Percentiles rank a stretch among this genome's conserved stretches.
These are phyloP conservation scores for Nicotiana paniculata DNA, from an alignment of 257 asterid species.

Conservation along the genomic window DNA sequence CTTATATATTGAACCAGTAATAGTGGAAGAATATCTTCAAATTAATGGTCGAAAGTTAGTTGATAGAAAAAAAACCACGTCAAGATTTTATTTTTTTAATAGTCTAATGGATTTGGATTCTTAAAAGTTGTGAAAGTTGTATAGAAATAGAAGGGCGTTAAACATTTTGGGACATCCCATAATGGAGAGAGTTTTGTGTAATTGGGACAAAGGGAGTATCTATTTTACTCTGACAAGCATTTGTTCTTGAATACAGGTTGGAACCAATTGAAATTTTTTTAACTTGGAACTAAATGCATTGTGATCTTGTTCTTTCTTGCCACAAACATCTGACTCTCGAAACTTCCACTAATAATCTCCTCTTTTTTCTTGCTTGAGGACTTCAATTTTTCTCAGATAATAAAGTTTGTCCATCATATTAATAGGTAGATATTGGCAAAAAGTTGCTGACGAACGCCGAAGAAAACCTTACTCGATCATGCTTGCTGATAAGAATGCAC, in stretches of 20 bases:
- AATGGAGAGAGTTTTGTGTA: not conserved
- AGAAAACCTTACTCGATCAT: slow-evolving; percentile 75
- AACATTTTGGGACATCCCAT: not conserved
- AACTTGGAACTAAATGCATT: not conserved
- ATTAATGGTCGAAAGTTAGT: not conserved
- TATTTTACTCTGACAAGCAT: not conserved
- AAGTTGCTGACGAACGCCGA: slow-evolving; percentile 69
- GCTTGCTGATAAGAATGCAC: slow-evolving; percentile 99
- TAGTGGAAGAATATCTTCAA: not conserved
- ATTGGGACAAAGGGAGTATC: not conserved
- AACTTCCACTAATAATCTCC: not conserved
- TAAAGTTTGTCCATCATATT: slow-evolving; percentile 11
- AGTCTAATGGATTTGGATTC: not conserved
- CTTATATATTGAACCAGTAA: not conserved
- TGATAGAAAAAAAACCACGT: not conserved
- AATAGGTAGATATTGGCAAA: slow-evolving; percentile 79
- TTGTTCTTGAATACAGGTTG: not conserved
- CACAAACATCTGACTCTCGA: not conserved
- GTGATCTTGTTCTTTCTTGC: not conserved
- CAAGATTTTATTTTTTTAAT: not conserved
- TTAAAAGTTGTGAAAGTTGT: not conserved
- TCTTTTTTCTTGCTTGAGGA: not conserved
- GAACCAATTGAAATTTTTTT: not conserved
- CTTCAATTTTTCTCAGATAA: not conserved
- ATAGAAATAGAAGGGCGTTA: not conserved